Conservation (phyloP, 2,329 filamentous ascomycete genomes). For the Trichoderma harzianum region DNA sequence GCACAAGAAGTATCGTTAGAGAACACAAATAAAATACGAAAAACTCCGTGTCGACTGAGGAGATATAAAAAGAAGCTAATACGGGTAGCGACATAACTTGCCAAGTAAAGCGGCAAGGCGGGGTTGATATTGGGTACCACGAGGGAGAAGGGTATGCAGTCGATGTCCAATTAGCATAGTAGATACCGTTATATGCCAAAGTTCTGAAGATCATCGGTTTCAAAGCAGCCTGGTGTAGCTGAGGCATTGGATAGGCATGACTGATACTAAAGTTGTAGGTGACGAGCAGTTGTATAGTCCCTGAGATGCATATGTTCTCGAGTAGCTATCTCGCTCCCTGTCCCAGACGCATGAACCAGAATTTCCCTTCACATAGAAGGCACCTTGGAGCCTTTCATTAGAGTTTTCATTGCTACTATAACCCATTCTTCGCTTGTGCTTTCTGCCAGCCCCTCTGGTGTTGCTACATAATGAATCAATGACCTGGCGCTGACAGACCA, state of each 20-base stretch:
- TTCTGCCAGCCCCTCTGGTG: too few relatives aligned
- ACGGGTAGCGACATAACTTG: neutral
- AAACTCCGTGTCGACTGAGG: neutral
- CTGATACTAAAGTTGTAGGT: neutral
- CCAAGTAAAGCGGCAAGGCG: neutral
- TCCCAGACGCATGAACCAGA: too few relatives aligned
- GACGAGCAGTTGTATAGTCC: neutral
- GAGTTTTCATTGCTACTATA: too few relatives aligned
- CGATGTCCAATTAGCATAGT: neutral
- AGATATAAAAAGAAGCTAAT: neutral
- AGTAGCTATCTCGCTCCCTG: too few relatives aligned
- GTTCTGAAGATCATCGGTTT: neutral
- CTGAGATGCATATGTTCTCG: neutral
- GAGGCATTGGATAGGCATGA: neutral
- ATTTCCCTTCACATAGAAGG: too few relatives aligned
- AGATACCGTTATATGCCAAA: neutral
- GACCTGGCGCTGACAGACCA: too few relatives aligned
- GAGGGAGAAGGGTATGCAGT: neutral
- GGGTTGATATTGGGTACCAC: neutral
- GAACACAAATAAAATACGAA: neutral
- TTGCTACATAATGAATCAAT: too few relatives aligned
- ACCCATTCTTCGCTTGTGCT: too few relatives aligned
- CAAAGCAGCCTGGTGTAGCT: neutral
- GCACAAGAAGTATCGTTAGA: too few relatives aligned
- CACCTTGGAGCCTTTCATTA: too few relatives aligned